Evolutionary conservation across 23 red algal species (phyloP).

Genomic region (Agarophyton chilense): DNA sequence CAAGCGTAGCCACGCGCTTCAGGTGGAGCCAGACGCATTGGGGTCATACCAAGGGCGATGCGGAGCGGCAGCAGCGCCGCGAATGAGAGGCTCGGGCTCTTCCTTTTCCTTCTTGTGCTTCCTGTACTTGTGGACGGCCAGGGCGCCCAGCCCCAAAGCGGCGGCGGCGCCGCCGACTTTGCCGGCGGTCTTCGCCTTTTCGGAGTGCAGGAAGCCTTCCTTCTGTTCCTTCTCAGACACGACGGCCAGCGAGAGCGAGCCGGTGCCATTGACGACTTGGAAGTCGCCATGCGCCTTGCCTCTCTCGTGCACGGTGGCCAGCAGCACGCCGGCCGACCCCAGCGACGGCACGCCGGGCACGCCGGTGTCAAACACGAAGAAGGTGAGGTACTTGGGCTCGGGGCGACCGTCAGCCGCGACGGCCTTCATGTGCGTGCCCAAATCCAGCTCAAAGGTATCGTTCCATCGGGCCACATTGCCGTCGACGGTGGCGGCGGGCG

Average conservation of each 20-base stretch:
- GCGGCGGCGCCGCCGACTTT: slow-evolving; percentile 28
- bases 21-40: neutral
- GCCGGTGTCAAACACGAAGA: slow-evolving; percentile 68
- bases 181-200: neutral
- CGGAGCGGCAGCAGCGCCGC: too few species aligned
- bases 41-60: neutral
- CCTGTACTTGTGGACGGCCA: slow-evolving; percentile 38
- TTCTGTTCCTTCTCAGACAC: neutral
- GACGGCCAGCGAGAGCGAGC: slow-evolving; percentile 35
- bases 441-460: slow-evolving; percentile 18
- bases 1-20: neutral
- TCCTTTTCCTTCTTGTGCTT: slow-evolving; percentile 18
- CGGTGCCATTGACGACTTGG: slow-evolving; percentile 51
- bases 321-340: slow-evolving; percentile 59
- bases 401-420: slow-evolving; percentile 19
- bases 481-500: slow-evolving; percentile 3
- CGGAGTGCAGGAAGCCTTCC: slow-evolving; percentile 5
- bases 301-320: slow-evolving; percentile 30
- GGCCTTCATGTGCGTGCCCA: slow-evolving; percentile 18
- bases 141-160: slow-evolving; percentile 32
- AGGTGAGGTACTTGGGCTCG: slow-evolving; percentile 64
- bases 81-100: too few species aligned
- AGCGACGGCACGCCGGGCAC: slow-evolving; percentile 54
- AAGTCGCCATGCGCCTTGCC: slow-evolving; percentile 53
- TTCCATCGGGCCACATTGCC: slow-evolving; percentile 32